These are phyloP conservation scores for Mycogone perniciosa DNA, from an alignment of 2,329 filamentous ascomycete genomes.

Conservation along the genomic window DNA sequence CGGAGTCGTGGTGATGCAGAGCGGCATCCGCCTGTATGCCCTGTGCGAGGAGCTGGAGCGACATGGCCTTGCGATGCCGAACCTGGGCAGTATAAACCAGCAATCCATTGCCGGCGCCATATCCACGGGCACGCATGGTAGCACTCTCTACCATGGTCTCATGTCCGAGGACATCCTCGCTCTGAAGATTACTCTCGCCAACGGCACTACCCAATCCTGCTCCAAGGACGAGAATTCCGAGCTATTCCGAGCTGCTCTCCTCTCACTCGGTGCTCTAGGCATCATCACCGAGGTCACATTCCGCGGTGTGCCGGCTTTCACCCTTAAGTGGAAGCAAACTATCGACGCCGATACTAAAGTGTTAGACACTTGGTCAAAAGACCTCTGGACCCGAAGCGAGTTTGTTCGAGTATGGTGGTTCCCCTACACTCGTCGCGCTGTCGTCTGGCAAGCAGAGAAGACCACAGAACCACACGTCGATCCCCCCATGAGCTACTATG, in stretches of 20 bases:
- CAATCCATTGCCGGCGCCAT: constrained; percentile 92
- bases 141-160: constrained; percentile 74
- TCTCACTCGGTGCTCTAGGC: constrained; percentile 83
- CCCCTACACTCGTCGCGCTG: constrained; percentile 80
- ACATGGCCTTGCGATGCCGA: constrained; percentile 77
- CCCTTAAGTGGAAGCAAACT: constrained; percentile 80
- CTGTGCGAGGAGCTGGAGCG: constrained; percentile 69
- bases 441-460: constrained; percentile 84
- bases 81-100: constrained; percentile 89
- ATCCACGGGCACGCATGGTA: constrained; percentile 88
- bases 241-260: constrained; percentile 80
- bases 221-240: constrained; percentile 62
- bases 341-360: constrained; percentile 65
- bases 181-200: constrained; percentile 74
- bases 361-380: constrained; percentile 62
- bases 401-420: constrained; percentile 98
- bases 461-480: constrained; percentile 55
- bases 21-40: constrained; percentile 76
- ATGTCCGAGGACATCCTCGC: constrained; percentile 71
- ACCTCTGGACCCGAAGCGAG: constrained; percentile 77
- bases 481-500: constrained; percentile 70
- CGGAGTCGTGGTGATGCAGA: constrained; percentile 68
- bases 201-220: constrained; percentile 68
- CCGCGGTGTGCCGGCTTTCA: constrained; percentile 70
- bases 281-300: constrained; percentile 88